Conservation (phyloP, 768 basidiomycete species). For the Suillus spraguei region DNA sequence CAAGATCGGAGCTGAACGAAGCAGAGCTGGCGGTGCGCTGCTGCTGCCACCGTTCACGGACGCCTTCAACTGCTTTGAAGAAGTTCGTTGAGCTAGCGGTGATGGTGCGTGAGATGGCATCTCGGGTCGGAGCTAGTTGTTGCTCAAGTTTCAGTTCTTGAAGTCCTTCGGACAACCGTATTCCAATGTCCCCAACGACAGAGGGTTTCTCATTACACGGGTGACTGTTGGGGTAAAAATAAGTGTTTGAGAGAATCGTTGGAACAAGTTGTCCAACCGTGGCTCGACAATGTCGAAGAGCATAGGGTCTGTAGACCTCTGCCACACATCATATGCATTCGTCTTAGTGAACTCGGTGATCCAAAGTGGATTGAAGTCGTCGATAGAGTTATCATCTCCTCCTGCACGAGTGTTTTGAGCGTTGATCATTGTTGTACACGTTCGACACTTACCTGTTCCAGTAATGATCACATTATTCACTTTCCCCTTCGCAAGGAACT, state of each 20-base stretch:
- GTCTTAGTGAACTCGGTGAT: slow-evolving; percentile 87
- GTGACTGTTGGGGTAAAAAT: slow-evolving; percentile 54
- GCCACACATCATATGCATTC: slow-evolving; percentile 89
- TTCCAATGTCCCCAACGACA: slow-evolving; percentile 87
- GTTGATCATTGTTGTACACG: background rate
- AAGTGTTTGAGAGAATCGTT: slow-evolving; percentile 6
- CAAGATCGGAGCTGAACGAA: slow-evolving; percentile 25
- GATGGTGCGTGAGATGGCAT: slow-evolving; percentile 81
- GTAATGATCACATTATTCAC: slow-evolving; percentile 65
- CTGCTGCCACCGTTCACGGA: slow-evolving; percentile 71
- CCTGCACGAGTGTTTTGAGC: slow-evolving; percentile 33
- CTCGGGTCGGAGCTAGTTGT: slow-evolving; percentile 90
- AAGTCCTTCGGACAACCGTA: slow-evolving; percentile 90
- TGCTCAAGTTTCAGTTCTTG: slow-evolving; percentile 93
- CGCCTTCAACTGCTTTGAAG: slow-evolving; percentile 90
- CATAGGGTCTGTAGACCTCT: slow-evolving; percentile 85
- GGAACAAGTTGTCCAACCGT: slow-evolving; percentile 46
- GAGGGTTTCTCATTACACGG: slow-evolving; percentile 92
- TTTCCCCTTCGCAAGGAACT: slow-evolving; percentile 76
- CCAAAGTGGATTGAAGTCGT: slow-evolving; percentile 90
- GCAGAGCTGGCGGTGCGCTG: slow-evolving; percentile 37
- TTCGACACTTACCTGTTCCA: slow-evolving; percentile 46
- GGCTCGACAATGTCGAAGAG: slow-evolving; percentile 97
- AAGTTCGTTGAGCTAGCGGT: slow-evolving; percentile 75
- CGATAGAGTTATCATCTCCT: slow-evolving; percentile 57